Conservation (phyloP, 257 asterid species). For the Rubia yunnanensis region DNA sequence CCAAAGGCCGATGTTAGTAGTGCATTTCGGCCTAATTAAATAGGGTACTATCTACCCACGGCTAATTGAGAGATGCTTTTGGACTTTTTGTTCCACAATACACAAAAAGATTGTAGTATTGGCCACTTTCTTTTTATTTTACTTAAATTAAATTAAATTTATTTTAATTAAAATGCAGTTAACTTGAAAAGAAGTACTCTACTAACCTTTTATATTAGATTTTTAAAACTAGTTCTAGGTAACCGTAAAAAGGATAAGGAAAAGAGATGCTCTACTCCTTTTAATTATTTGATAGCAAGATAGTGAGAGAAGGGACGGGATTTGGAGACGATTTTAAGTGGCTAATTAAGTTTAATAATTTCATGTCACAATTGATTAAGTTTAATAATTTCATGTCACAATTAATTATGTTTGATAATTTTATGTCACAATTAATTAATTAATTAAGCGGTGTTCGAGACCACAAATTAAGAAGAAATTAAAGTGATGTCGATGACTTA, state of each 20-base stretch:
- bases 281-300: too few relatives aligned
- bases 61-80: slow-evolving; percentile 4
- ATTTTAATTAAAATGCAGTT: too few relatives aligned
- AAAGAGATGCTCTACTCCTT: too few relatives aligned
- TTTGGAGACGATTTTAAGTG: background rate
- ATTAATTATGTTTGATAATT: too few relatives aligned
- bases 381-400: background rate
- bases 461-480: background rate
- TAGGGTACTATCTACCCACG: background rate
- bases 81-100: background rate
- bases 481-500: background rate
- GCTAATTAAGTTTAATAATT: background rate
- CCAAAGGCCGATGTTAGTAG: slow-evolving; percentile 4
- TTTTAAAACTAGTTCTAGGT: too few relatives aligned
- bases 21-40: slow-evolving; percentile 9
- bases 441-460: background rate
- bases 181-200: too few relatives aligned
- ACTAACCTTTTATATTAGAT: too few relatives aligned
- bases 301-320: background rate
- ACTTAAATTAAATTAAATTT: too few relatives aligned
- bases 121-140: too few relatives aligned
- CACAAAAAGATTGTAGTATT: too few relatives aligned
- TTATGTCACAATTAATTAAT: background rate
- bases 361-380: background rate
- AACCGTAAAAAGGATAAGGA: too few relatives aligned